phyloP scores from a whole-genome alignment of 1,139 yeast genomes.

The Nakaseomyces glabratus region DNA sequence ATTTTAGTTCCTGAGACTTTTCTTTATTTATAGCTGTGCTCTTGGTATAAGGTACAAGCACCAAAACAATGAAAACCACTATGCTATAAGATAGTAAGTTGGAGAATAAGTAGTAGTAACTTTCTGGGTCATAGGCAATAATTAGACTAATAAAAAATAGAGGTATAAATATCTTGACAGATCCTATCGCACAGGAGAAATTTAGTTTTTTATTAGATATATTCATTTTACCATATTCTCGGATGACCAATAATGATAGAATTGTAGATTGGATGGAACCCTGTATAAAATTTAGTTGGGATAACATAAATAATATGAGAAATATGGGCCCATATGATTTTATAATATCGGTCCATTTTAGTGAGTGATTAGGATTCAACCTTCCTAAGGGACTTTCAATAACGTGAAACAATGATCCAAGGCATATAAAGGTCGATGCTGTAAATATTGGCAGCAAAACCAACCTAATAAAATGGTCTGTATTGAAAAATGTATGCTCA shows the following conservation, averaged over 20 bases:
- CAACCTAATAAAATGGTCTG: constrained; percentile 10
- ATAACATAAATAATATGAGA: constrained; percentile 14
- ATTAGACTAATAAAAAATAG: constrained; percentile 1
- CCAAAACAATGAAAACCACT: not conserved
- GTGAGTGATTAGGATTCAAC: not conserved
- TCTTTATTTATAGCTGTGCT: not conserved
- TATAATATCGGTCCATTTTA: constrained; percentile 7
- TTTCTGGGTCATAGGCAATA: constrained; percentile 1
- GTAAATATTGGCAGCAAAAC: constrained; percentile 26
- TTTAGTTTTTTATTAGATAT: not conserved
- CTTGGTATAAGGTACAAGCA: constrained; percentile 1
- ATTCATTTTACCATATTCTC: not conserved
- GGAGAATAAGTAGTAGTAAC: not conserved
- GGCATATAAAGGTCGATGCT: constrained; percentile 16
- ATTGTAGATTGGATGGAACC: constrained; percentile 26
- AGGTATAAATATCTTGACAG: not conserved
- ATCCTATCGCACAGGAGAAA: not conserved
- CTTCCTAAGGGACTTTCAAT: not conserved
- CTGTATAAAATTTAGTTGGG: constrained; percentile 18
- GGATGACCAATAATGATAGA: constrained; percentile 16
- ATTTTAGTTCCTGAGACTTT: not conserved
- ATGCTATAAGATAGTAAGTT: constrained; percentile 2
- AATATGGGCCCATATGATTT: constrained; percentile 13
- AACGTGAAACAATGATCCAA: not conserved
- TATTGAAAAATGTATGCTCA: constrained; percentile 3